These are phyloP conservation scores for Sherardia arvensis DNA, from an alignment of 257 asterid genomes.

Conservation along the genomic window DNA sequence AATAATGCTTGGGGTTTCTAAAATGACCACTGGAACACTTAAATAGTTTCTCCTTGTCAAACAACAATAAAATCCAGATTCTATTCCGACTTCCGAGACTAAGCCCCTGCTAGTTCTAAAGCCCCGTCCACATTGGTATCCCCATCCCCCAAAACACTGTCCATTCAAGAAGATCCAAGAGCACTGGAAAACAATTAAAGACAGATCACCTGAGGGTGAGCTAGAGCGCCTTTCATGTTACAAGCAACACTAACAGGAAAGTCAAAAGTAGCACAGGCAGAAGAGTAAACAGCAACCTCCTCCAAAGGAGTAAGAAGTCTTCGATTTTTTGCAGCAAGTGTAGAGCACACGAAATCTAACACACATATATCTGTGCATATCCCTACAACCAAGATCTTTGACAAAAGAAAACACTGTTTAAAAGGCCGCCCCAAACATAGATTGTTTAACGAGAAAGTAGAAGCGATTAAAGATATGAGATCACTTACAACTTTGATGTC, in stretches of 20 bases:
- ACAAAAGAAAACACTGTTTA: conserved; percentile 9
- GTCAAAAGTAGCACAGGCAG: conserved; percentile 81
- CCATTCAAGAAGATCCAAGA: no score
- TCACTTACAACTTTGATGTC: conserved; percentile 55
- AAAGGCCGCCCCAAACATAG: conserved; percentile 6
- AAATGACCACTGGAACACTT: background rate
- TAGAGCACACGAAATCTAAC: conserved; percentile 75
- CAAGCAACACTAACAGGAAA: conserved; percentile 53
- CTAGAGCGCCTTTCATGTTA: conserved; percentile 54
- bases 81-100: no score
- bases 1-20: background rate
- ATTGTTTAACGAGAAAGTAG: background rate
- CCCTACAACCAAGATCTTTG: conserved; percentile 74
- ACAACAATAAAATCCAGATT: background rate
- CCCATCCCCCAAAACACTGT: background rate
- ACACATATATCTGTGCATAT: conserved; percentile 90
- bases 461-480: background rate
- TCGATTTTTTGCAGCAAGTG: conserved; percentile 71
- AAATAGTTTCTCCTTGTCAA: background rate
- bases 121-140: no score
- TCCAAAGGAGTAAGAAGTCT: conserved; percentile 53
- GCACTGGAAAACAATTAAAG: background rate
- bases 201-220: conserved; percentile 86
- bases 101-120: background rate
- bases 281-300: conserved; percentile 73